Evolutionary conservation across 2,329 filamentous ascomycete genomes (phyloP), one percentile per base, ranked within the genome.

Genomic region (Ophioceras dolichostomum): DNA sequence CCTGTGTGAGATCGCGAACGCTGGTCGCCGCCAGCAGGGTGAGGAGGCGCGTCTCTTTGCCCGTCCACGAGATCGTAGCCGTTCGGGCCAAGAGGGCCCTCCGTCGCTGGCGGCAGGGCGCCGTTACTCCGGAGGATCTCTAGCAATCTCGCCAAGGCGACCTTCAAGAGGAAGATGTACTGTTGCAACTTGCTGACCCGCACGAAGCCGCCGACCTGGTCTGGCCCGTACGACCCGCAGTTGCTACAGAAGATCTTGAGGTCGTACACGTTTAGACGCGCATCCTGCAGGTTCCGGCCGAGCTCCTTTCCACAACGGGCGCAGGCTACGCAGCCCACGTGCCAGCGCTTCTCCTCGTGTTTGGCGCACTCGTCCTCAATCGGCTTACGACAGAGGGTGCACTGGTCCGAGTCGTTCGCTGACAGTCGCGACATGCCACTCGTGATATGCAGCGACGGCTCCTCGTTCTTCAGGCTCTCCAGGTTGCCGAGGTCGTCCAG

Each of bases 291-390:
- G 38, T 73, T 69, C 36, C 74, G 67, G 10, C 78, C 79, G 31
- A 95, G 61, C 40, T 94, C 83, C 36, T 61, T 64, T 19, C 56
- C 58, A 45, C 73, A 77, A 39, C 73, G 73, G 32, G 74, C 68
- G 56, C 91, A 98, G 38, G 73, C 79, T 43, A 94, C 70, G 58
- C 93, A 95, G 32, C 72, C 71, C 32, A 85, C 63, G 55, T 98
- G 91, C 77, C 89, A 94, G 46, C 88, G 76, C 53, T 73, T 73
- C 41, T 89, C 77, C 31, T 76, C 79, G 43, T 71, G 68, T 49
- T 79, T 77, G 43, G 84, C 76, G 56, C 91, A 98, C 55, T 93
- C 89, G 54, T 96, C 89, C 54, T 98, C 91, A 39, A 98, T 89
- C 9, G 91, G 84, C 46, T 87, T 81, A 43, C 78, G 73, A 59